Base-by-base conservation (phyloP, 1,139 yeast genomes). In the Geotrichum australiense region DNA sequence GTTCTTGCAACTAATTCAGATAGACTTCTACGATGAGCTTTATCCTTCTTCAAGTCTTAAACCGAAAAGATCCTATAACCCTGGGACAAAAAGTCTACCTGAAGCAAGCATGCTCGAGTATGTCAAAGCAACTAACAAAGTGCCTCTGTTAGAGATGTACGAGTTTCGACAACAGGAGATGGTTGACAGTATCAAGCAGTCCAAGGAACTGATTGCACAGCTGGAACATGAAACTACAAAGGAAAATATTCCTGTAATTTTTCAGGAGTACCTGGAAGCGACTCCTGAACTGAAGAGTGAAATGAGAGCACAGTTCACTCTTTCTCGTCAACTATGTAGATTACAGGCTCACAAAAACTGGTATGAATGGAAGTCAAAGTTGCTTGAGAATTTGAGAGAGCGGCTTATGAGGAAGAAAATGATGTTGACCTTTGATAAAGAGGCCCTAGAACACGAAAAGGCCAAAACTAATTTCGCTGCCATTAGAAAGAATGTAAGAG, bases 301-400 rank as follows among this genome's bases (percentile, higher is more conserved):
- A 2, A 65, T 74, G 65, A 68, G 66, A 41, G 60, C 70, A 11
- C 70, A 70, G 43, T 70, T 75, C 46, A 73, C 68, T 47, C 54
- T 68, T 21, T 58, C 75, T 41, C 74, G 73, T 53, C 76, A 72
- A 39, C 69, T 57, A 46, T 65, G 80, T 3, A 63, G 78, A 25
- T 66, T 64, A 30, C 71, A 71, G 52, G 74, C 80, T 2, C 68
- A 65, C 44, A 67, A 66, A 18, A 70, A 71, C 1, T 77, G 81
- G 81, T 75, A 74, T 51, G 69, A 65, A 30, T 76, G 82, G 82
- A 58, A 80, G 48, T 57, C 63, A n/a, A 71, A 71, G 46, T 57
- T 75, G 31, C 59, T 71, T 3, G 57, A 61, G 25, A 74, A 72
- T 38, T 59, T 74, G 18, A 51, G 68, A 28, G 57, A 57, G 20